Evolutionary conservation across 2,329 filamentous ascomycete genomes (phyloP), one percentile per base, ranked within the genome.

Genomic region (Pseudogymnoascus sp.): DNA sequence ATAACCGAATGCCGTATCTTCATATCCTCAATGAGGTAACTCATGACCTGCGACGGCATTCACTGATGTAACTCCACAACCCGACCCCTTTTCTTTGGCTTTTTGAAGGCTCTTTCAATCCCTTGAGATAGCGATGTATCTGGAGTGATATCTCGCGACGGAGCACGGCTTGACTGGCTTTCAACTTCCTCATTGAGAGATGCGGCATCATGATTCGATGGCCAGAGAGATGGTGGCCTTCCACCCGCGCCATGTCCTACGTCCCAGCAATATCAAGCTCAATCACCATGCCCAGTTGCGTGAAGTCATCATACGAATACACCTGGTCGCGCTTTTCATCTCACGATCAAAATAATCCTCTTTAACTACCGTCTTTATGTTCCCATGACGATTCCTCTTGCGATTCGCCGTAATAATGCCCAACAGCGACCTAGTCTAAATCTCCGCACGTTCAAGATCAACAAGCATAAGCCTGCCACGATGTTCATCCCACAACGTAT

Each of bases 391-490:
- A 54, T 70, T 67, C 64, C 62, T 68, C 66, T 70, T 68, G 59
- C 66, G 61, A 61, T 67, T 67, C 22, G 60, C 50, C 47, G 61
- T 63, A 43, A 70, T 68, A 4, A 39, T 58, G 25, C 64, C 59
- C 14, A 72, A 65, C 43, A 69, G 67, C 57, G 65, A 22, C 11
- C 67, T 63, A 59, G 39, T 41, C 30, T 41, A n/a, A 35, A 71
- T 60, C 62, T 68, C 47, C 6, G 72, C 67, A 30, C 63, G 64
- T 60, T 73, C 67, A 50, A 76, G 72, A 63, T 75, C 72, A 33
- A 74, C 66, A 38, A 73, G 41, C 70, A 75, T 75, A 35, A 68
- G 18, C 57, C 35, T 58, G 14, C 67, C 37, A 57, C 4, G 65
- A n/a, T 47, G 5, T 25, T 59, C 36, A 62, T 74, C 62, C 43